These are phyloP conservation scores for Citrus sp. DNA, from an alignment of 345 rosid species.

Conservation along the genomic window DNA sequence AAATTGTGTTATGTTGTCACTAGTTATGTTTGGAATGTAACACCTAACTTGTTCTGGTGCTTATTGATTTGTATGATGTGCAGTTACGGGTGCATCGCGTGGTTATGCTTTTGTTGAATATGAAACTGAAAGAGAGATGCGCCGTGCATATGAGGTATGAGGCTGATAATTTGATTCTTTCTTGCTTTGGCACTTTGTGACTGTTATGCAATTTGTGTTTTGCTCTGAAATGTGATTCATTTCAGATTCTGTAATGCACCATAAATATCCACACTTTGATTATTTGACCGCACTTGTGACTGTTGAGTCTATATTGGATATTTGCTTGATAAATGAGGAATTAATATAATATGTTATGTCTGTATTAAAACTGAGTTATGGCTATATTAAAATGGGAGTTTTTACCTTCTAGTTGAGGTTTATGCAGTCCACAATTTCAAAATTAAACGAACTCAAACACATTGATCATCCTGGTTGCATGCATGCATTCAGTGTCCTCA, in stretches of 20 bases:
- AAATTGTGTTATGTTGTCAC: not conserved
- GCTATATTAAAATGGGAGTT: not conserved
- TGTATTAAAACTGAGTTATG: not conserved
- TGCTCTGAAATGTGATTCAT: not conserved
- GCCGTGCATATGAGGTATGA: conserved; percentile 71
- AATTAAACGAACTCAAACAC: not conserved
- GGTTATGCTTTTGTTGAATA: conserved; percentile 91
- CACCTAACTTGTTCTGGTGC: not conserved
- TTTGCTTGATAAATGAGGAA: not conserved
- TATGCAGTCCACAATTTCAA: not conserved
- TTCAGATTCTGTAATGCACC: not conserved
- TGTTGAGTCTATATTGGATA: not conserved
- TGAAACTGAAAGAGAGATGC: conserved; percentile 84
- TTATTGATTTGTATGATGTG: conserved; percentile 2
- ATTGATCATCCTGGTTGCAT: not conserved
- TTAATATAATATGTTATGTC: not conserved
- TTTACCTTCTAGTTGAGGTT: not conserved
- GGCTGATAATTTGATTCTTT: not conserved
- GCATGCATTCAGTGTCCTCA: not conserved
- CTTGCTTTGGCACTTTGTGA: not conserved
- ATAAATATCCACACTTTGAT: not conserved
- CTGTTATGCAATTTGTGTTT: not conserved
- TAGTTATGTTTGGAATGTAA: not conserved
- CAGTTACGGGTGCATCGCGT: conserved; percentile 90
- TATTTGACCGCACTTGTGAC: not conserved